Evolutionary conservation across 176 grass and related monocot genomes (phyloP).

Genomic region (Aegilops speltoides): DNA sequence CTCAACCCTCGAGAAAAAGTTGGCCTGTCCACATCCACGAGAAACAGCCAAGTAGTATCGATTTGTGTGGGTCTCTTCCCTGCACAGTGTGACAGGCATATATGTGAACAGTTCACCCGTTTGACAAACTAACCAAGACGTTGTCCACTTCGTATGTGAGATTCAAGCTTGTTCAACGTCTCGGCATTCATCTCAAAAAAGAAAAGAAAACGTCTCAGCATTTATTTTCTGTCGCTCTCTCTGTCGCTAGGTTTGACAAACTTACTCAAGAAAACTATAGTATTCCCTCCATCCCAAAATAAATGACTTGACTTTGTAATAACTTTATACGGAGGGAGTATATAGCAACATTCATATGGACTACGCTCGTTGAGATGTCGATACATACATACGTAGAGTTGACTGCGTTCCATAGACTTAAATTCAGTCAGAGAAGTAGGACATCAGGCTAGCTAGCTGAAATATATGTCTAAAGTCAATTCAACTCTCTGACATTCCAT

Average conservation of each 20-base stretch:
- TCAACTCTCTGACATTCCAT: slow-evolving; percentile 9
- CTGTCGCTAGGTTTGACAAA: slow-evolving; percentile 33
- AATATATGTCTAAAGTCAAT: slow-evolving; percentile 35
- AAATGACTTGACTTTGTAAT: too few species aligned
- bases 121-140: slow-evolving; percentile 26
- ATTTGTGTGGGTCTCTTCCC: slow-evolving; percentile 26
- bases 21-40: slow-evolving; percentile 18
- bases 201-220: not conserved
- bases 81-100: not conserved
- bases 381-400: not conserved
- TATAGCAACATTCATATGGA: not conserved
- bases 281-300: too few species aligned
- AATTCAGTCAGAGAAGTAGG: slow-evolving; percentile 21
- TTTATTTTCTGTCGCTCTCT: slow-evolving; percentile 37
- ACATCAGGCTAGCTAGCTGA: slow-evolving; percentile 5
- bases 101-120: slow-evolving; percentile 33
- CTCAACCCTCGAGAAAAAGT: slow-evolving; percentile 24
- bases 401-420: not conserved
- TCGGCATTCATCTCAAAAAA: not conserved
- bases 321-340: not conserved
- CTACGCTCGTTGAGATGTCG: not conserved
- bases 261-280: not conserved
- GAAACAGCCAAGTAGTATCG: slow-evolving; percentile 24
- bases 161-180: slow-evolving; percentile 33
- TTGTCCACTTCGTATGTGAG: slow-evolving; percentile 9